Base-by-base conservation (phyloP, 306 rosid genomes). In the Chamaecrista fasciculata region DNA sequence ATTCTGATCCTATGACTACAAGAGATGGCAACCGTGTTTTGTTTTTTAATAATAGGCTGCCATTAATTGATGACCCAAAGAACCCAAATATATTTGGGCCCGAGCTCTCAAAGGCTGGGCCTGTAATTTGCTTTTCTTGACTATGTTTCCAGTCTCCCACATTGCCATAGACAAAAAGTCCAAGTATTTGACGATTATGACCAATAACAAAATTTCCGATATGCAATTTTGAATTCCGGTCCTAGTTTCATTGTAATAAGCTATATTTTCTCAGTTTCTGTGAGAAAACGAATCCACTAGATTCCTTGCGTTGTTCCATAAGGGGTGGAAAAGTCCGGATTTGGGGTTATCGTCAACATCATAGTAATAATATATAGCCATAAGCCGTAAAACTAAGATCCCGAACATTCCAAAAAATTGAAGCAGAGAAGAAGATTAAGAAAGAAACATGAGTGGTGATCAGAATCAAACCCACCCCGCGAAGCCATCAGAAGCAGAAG, bases 381-480 rank as follows among this genome's bases (percentile, higher is more conserved):
- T n/a, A n/a, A n/a, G n/a, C n/a, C n/a, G n/a, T 20, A 15, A 8
- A 34, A 9, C 2, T 33, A 37, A n/a, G 62, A 28, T 57, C 63
- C 40, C 12, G 24, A 29, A 58, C 11, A 8, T 18, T 31, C 24
- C 64, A 4, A 28, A 4, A 28, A 28, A 2, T 8, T 8, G 16
- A 16, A 56, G 11, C 23, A 29, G 62, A 29, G 39, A 56, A 11
- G 42, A 36, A 29, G 34, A 5, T 2, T 2, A 29, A 6, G 11
- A 4, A 33, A 3, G 36, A 36, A 61, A 6, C 23, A 62, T 62
- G 67, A 62, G 67, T 23, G 33, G 33, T 2, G 51, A 62, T 40
- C 67, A 40, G 14, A 23, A 62, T 40, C 67, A 40, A 21, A 23
- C 49, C 8, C 79, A 53, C 84, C 65, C 94, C 46, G 8, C 18